Conservation (phyloP, 768 basidiomycete genomes). For the Rubroboletus satanas region DNA sequence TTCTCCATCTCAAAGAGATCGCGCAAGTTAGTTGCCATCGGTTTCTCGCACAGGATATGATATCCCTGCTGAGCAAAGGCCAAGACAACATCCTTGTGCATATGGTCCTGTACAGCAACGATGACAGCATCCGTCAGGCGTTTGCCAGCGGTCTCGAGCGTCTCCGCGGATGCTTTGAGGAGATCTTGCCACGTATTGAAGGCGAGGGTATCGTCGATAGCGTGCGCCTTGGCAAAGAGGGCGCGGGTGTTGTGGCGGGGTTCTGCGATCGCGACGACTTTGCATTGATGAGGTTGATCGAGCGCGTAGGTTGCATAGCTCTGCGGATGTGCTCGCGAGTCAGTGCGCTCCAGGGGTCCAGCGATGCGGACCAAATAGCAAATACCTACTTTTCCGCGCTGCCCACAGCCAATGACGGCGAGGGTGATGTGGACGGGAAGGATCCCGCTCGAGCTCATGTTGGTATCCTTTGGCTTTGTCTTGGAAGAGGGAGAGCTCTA, state of each 20-base stretch:
- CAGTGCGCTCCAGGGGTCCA: background rate
- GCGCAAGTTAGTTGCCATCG: slow-evolving; percentile 73
- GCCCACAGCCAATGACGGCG: slow-evolving; percentile 79
- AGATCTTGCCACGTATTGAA: slow-evolving; percentile 74
- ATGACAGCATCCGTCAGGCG: slow-evolving; percentile 81
- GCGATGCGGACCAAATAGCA: background rate
- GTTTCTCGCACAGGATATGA: slow-evolving; percentile 90
- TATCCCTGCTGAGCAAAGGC: slow-evolving; percentile 82
- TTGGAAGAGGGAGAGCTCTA: slow-evolving; percentile 27
- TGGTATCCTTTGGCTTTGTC: slow-evolving; percentile 16
- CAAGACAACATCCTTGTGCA: slow-evolving; percentile 70
- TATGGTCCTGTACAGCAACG: slow-evolving; percentile 74
- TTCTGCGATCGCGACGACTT: slow-evolving; percentile 82
- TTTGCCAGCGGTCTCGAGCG: slow-evolving; percentile 57
- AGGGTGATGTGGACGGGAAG: slow-evolving; percentile 53
- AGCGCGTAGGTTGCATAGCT: slow-evolving; percentile 63
- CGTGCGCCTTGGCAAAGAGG: slow-evolving; percentile 52
- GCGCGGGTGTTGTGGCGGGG: slow-evolving; percentile 65
- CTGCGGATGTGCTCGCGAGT: slow-evolving; percentile 32
- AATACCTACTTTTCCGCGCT: slow-evolving; percentile 65
- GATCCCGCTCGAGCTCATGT: slow-evolving; percentile 13
- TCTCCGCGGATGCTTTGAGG: slow-evolving; percentile 61
- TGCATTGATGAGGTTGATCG: slow-evolving; percentile 57
- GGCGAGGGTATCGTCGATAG: slow-evolving; percentile 62
- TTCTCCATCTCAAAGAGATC: slow-evolving; percentile 75